These are phyloP conservation scores for Grigorovia yakushimaensis DNA, from an alignment of 805 yeast species.

Conservation along the genomic window DNA sequence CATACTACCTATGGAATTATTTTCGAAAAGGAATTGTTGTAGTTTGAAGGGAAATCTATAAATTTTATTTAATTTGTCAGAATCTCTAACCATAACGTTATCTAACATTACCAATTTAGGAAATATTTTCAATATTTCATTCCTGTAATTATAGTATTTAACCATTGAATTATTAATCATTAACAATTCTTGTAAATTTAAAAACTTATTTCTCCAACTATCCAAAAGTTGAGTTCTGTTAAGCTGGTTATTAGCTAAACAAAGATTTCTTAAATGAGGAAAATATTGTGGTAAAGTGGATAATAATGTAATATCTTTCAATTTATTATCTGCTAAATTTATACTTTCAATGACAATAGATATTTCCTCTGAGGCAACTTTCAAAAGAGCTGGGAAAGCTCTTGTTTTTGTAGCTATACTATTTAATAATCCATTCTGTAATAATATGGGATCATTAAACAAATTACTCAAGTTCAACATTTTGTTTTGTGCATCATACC, in stretches of 20 bases:
- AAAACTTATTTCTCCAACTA: conserved; percentile 68
- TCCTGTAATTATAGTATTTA: conserved; percentile 37
- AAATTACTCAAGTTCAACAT: conserved; percentile 63
- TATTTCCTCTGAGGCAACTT: conserved; percentile 52
- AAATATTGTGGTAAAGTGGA: conserved; percentile 60
- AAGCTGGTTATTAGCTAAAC: conserved; percentile 69
- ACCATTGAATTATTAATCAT: conserved; percentile 67
- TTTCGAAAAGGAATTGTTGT: conserved; percentile 74
- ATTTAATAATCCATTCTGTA: conserved; percentile 54
- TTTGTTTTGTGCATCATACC: conserved; percentile 57
- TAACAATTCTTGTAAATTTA: conserved; percentile 64
- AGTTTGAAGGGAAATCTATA: conserved; percentile 45
- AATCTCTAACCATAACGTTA: conserved; percentile 71
- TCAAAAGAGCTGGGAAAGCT: conserved; percentile 84
- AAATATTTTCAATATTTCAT: conserved; percentile 59
- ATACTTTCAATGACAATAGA: conserved; percentile 50
- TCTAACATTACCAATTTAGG: conserved; percentile 76
- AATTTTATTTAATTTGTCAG: conserved; percentile 42
- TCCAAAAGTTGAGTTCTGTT: conserved; percentile 51
- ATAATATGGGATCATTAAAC: conserved; percentile 52
- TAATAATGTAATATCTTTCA: conserved; percentile 51
- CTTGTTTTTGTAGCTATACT: conserved; percentile 57
- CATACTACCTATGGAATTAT: conserved; percentile 53
- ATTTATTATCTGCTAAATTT: conserved; percentile 54
- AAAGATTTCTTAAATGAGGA: conserved; percentile 69